Percentiles rank a stretch among this genome's conserved stretches.
These are phyloP conservation scores for Plasmodium vinckei DNA, from an alignment of 169 alveolate species.

Conservation along the genomic window DNA sequence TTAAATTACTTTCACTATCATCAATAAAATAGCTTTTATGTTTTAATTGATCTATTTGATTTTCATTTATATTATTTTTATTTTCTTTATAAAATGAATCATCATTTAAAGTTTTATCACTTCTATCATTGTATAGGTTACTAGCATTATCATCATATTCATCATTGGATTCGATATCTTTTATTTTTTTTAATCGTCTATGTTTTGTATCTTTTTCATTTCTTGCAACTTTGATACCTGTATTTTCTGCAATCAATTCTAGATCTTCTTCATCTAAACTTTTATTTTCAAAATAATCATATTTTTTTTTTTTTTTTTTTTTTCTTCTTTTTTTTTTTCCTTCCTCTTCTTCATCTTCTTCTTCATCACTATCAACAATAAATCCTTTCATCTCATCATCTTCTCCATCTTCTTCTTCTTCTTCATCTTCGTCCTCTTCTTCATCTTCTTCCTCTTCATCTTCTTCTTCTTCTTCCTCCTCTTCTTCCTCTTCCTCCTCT, in stretches of 20 bases:
- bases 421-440: constrained; percentile 76
- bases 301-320: constrained; percentile 78
- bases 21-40: constrained; percentile 60
- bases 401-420: constrained; percentile 74
- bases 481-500: constrained; percentile 77
- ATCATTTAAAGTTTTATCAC: neutral
- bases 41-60: constrained; percentile 29
- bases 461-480: constrained; percentile 31
- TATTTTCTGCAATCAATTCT: constrained; percentile 85
- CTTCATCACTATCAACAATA: constrained; percentile 83
- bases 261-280: constrained; percentile 86
- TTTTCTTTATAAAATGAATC: constrained; percentile 70
- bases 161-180: constrained; percentile 68
- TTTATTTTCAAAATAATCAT: constrained; percentile 78
- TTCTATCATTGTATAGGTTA: too few species aligned
- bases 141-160: constrained; percentile 77
- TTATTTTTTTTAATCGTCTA: constrained; percentile 75
- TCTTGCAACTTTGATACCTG: constrained; percentile 77
- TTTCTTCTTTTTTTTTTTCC: constrained; percentile 78
- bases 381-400: constrained; percentile 83
- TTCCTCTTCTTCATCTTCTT: constrained; percentile 67
- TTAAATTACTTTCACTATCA: constrained; percentile 53
- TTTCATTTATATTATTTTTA: constrained; percentile 71
- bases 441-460: constrained; percentile 60
- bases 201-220: constrained; percentile 82